Evolutionary conservation across 1,139 yeast genomes (phyloP).

Genomic region (Hansenula sp.): DNA sequence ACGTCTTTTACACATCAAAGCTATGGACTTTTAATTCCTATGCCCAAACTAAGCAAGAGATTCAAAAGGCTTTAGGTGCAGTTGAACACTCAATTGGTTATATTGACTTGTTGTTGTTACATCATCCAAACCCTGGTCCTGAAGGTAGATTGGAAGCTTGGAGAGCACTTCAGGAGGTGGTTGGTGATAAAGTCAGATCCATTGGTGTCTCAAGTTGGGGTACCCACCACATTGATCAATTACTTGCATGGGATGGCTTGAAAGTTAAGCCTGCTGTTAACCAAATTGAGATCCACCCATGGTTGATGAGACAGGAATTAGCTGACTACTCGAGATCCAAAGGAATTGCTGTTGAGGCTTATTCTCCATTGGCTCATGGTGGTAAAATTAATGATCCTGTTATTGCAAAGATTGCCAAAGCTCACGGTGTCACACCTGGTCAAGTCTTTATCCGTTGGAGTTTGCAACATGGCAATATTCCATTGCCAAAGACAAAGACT

Average conservation of each 20-base stretch:
- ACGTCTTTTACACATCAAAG: conserved; percentile 71
- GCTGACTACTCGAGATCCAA: conserved; percentile 41
- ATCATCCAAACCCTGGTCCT: conserved; percentile 43
- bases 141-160: conserved; percentile 37
- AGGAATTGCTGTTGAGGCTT: conserved; percentile 46
- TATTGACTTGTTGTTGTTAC: conserved; percentile 48
- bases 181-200: conserved; percentile 29
- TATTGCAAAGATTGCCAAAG: conserved; percentile 25
- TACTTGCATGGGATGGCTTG: conserved; percentile 36
- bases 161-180: conserved; percentile 30
- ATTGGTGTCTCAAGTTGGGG: conserved; percentile 52
- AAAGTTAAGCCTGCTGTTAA: conserved; percentile 45
- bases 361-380: conserved; percentile 52
- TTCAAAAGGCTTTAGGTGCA: conserved; percentile 42
- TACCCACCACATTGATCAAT: conserved; percentile 34
- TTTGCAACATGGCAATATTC: conserved; percentile 34
- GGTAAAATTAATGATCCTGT: conserved; percentile 25
- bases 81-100: conserved; percentile 41
- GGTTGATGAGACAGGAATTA: conserved; percentile 58
- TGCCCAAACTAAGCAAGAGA: conserved; percentile 49
- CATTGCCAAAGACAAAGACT: conserved; percentile 45
- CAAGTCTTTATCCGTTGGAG: conserved; percentile 38
- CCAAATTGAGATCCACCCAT: conserved; percentile 56
- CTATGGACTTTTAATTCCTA: conserved; percentile 55
- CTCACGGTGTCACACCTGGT: conserved; percentile 29